Evolutionary conservation across 805 yeast genomes (phyloP).

Genomic region (Zygotorulaspora danielsina): DNA sequence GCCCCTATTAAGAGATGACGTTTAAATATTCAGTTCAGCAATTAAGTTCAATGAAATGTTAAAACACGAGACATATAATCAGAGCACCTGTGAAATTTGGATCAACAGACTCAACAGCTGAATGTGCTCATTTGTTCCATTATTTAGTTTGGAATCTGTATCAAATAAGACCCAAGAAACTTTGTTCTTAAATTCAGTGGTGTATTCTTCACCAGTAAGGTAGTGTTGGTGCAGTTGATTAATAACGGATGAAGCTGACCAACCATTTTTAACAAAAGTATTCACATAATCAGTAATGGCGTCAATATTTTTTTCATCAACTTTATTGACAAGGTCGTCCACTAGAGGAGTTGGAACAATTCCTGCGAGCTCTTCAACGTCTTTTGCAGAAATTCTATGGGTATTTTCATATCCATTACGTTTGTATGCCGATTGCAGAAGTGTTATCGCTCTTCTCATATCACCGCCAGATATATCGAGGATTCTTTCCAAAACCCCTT

Average conservation of each 20-base stretch:
- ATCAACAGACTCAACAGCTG: slow-evolving; percentile 65
- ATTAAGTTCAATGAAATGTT: background rate
- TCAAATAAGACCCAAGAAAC: slow-evolving; percentile 65
- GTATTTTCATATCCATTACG: slow-evolving; percentile 39
- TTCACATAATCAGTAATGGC: slow-evolving; percentile 44
- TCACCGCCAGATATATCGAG: slow-evolving; percentile 82
- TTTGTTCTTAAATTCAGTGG: slow-evolving; percentile 54
- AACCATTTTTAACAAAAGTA: slow-evolving; percentile 59
- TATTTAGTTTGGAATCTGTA: slow-evolving; percentile 67
- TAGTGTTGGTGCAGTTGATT: slow-evolving; percentile 68
- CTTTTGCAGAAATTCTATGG: slow-evolving; percentile 39
- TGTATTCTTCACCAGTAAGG: slow-evolving; percentile 49
- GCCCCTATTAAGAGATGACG: background rate
- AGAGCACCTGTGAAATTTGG: slow-evolving; percentile 41
- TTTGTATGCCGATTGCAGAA: slow-evolving; percentile 77
- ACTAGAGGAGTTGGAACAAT: slow-evolving; percentile 54
- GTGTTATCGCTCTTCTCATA: slow-evolving; percentile 86
- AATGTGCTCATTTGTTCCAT: slow-evolving; percentile 86
- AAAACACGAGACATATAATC: background rate
- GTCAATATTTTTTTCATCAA: slow-evolving; percentile 33
- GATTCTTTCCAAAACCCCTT: slow-evolving; percentile 56
- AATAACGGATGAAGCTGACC: slow-evolving; percentile 71
- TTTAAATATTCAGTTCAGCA: background rate
- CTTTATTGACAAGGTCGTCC: slow-evolving; percentile 39
- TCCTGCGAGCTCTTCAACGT: slow-evolving; percentile 72